Percentiles rank a stretch among this genome's conserved stretches.
These are phyloP conservation scores for Epichloe gansuensis DNA, from an alignment of 2,329 filamentous ascomycete species.

Conservation along the genomic window DNA sequence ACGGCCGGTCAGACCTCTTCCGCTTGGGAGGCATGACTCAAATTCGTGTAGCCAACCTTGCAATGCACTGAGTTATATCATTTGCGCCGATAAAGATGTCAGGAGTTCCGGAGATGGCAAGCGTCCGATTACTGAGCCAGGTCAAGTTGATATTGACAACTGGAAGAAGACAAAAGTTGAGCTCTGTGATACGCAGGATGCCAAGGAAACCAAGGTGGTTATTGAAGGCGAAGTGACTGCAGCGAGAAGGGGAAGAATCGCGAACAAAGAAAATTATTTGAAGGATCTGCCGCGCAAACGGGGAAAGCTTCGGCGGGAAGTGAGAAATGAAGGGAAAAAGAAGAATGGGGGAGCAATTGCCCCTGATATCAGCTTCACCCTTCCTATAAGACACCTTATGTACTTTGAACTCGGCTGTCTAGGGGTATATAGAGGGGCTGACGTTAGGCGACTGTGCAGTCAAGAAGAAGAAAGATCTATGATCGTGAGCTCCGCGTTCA, in stretches of 20 bases:
- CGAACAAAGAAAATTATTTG: neutral
- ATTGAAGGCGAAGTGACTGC: neutral
- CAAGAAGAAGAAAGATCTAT: slow-evolving; percentile 1
- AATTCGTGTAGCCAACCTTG: slow-evolving; percentile 8
- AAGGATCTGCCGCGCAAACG: neutral
- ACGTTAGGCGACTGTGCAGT: neutral
- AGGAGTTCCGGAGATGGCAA: neutral
- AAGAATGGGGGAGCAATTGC: neutral
- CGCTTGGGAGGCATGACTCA: slow-evolving; percentile 44
- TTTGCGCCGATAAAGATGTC: slow-evolving; percentile 14
- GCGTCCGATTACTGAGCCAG: neutral
- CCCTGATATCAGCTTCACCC: neutral
- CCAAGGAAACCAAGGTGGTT: neutral
- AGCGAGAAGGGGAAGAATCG: neutral
- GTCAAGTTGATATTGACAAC: neutral
- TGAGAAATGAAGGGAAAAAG: neutral
- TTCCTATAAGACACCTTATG: neutral
- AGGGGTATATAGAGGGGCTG: neutral
- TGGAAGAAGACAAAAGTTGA: neutral
- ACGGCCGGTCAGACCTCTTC: slow-evolving; percentile 41
- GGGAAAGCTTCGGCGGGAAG: neutral
- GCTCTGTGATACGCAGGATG: neutral
- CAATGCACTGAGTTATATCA: slow-evolving; percentile 19
- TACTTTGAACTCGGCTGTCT: neutral
- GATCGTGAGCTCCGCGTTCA: slow-evolving; percentile 3